Evolutionary conservation across 2,329 filamentous ascomycete species (phyloP), one percentile per base, ranked within the genome.

Genomic region (Monosporascus sp.): DNA sequence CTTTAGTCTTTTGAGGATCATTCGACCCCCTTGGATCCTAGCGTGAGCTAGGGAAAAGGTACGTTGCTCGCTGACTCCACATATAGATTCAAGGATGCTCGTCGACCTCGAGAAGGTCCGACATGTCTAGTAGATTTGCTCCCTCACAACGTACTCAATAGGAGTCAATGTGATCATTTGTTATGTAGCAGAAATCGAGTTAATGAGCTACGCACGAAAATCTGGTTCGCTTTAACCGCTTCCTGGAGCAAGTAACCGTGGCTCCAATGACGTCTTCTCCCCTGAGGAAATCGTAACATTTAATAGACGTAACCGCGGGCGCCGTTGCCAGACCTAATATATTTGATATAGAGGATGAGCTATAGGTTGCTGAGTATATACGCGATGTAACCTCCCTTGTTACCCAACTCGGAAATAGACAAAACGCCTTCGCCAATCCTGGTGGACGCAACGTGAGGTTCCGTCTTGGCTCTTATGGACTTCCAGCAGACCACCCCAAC

Each of bases 71-170:
- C 64, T 67, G 60, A 65, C 64, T 59, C 58, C 45, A 9, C 55
- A 52, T 60, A 55, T 62, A 66, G 62, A 63, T 63, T 63, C 31
- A 59, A 56, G 62, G 56, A 56, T 59, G 58, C 59, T 60, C 49
- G 45, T 53, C 57, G 53, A 51, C 50, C 58, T 54, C 50, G 52
- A 11, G 35, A 50, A 49, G 56, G 54, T 59, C 51, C 20, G 27
- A 58, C 54, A 54, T 59, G 56, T 60, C 52, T 44, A 51, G 55
- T 67, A 65, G 63, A 62, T 55, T 55, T 44, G 41, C 44, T 47
- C 41, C 49, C 58, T 41, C 37, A 51, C 55, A 31, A 56, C 61
- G 59, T 49, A 46, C 61, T 64, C 63, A 37, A 37, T 62, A 61
- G 55, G 62, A 65, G 58, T 53, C 57, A 49, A 48, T 48, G 52